Evolutionary conservation across 2,329 filamentous ascomycete species (phyloP).

Genomic region (Pestalotiopsis fici): DNA sequence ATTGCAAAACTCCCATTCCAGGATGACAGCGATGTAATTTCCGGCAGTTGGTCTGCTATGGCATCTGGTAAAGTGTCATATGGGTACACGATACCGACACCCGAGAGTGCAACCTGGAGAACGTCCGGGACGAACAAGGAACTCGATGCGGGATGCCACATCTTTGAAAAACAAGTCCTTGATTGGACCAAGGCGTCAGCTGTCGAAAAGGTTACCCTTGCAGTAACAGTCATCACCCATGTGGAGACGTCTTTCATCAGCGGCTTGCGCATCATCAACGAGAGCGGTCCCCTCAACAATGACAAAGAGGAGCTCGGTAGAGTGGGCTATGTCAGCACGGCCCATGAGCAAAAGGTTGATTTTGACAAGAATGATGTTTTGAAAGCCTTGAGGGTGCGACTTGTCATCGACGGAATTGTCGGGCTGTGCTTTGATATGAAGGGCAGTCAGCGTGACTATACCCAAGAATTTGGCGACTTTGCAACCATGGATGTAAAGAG

Average conservation of each 20-base stretch:
- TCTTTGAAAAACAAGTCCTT: conserved; percentile 17
- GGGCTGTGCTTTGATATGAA: conserved; percentile 16
- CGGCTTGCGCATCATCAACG: conserved; percentile 13
- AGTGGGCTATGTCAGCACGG: conserved; percentile 14
- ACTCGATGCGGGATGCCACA: conserved; percentile 14
- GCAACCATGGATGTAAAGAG: conserved; percentile 7
- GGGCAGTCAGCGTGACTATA: background rate
- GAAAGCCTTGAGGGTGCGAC: conserved; percentile 13
- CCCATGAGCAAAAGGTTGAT: conserved; percentile 9
- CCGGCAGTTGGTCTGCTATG: background rate
- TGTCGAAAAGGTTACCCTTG: conserved; percentile 7
- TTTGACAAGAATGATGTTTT: conserved; percentile 5
- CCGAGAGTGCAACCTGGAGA: background rate
- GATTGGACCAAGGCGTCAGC: conserved; percentile 2
- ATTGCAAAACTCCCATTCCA: conserved; percentile 8
- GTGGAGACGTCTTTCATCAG: conserved; percentile 16
- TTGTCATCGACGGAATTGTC: conserved; percentile 11
- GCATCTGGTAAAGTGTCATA: conserved; percentile 5
- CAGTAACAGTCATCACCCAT: conserved; percentile 14
- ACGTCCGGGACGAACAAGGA: background rate
- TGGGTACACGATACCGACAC: background rate
- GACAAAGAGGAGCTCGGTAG: background rate
- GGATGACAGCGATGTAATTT: background rate
- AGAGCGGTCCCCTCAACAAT: background rate
- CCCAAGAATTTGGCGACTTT: conserved; percentile 12